Percentiles rank a stretch among this genome's conserved stretches.
phyloP scores from a whole-genome alignment of 352 stramenopile genomes.

The Globisporangium lucens region DNA sequence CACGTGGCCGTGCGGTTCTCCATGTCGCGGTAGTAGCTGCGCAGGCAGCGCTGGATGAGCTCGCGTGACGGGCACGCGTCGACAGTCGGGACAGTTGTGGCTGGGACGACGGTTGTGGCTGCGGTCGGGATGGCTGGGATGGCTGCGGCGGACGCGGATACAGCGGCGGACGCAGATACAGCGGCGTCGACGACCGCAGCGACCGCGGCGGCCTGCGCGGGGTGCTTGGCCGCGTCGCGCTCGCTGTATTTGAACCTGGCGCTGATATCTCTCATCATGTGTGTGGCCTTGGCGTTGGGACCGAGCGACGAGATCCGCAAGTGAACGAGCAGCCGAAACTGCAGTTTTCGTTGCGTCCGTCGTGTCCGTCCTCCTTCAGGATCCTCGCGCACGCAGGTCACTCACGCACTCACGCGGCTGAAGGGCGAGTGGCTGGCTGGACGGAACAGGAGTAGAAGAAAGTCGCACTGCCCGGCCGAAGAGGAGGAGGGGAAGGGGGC shows the following conservation, averaged over 20 bases:
- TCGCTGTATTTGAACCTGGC: constrained; percentile 76
- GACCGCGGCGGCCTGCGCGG: constrained; percentile 3
- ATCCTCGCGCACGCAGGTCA: neutral
- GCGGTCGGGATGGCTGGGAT: neutral
- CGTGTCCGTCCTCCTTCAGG: neutral
- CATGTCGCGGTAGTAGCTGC: constrained; percentile 49
- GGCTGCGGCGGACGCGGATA: constrained; percentile 1
- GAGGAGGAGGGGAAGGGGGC: neutral
- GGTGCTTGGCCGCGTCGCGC: constrained; percentile 15
- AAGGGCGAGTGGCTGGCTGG: constrained; percentile 4
- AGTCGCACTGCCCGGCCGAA: neutral
- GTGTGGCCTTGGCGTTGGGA: constrained; percentile 14
- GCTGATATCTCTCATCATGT: constrained; percentile 63
- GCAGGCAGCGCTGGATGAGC: constrained; percentile 59
- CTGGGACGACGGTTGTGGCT: too few relatives aligned
- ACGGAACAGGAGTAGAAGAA: neutral
- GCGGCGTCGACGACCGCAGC: constrained; percentile 7
- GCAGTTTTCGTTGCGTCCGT: constrained; percentile 3
- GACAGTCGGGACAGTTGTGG: neutral
- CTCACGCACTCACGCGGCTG: neutral
- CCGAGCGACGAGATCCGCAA: constrained; percentile 14
- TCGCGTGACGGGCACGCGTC: constrained; percentile 48
- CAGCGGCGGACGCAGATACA: neutral
- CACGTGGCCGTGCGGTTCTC: constrained; percentile 26
- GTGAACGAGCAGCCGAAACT: constrained; percentile 5